Evolutionary conservation across 2,329 filamentous ascomycete species (phyloP), one percentile per base, ranked within the genome.

Genomic region (Botrytis medusae): DNA sequence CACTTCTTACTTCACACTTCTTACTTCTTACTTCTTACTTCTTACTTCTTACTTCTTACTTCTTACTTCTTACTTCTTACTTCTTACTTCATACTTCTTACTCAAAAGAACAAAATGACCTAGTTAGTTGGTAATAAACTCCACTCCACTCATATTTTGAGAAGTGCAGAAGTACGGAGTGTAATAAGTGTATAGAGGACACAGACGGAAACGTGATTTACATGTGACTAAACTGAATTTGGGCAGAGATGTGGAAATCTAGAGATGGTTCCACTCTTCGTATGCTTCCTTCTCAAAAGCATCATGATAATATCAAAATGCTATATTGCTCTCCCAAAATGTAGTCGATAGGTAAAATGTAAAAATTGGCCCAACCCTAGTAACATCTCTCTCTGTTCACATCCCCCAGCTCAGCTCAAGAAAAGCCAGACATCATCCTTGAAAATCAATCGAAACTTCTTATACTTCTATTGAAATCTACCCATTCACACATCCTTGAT

Each of bases 401-500:
- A 29, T 42, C 61, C 37, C 37, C 37, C 37, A 37, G 37, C 37
- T 37, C 16, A 42, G 25, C 40, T 16, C 25, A 40, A 57, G 25
- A 37, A 54, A 54, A 57, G 65, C 65, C 65, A 69, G 51, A 69
- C 61, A 63, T 63, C 61, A 63, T 63, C 61, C 61, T 63, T 6
- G 61, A 63, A 44, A 63, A 57, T 44, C 16, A 6, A 44, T 63
- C 61, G 61, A 63, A 63, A 42, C 61, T 61, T 64, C 37, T 46
- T 22, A 46, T 63, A 46, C 40, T 63, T 63, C 48, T 8, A 70
- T 61, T 44, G 57, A 61, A 61, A 60, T 62, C 32, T 37, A 62
- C 63, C 68, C 68, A 62, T 71, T 71, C 29, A 40, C 14, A 71
- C 34, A 71, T 63, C 69, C 40, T n/a, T 48, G 42, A 60, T 51